Evolutionary conservation across 768 basidiomycete genomes (phyloP).

Genomic region (Psilocybe cyanescens): DNA sequence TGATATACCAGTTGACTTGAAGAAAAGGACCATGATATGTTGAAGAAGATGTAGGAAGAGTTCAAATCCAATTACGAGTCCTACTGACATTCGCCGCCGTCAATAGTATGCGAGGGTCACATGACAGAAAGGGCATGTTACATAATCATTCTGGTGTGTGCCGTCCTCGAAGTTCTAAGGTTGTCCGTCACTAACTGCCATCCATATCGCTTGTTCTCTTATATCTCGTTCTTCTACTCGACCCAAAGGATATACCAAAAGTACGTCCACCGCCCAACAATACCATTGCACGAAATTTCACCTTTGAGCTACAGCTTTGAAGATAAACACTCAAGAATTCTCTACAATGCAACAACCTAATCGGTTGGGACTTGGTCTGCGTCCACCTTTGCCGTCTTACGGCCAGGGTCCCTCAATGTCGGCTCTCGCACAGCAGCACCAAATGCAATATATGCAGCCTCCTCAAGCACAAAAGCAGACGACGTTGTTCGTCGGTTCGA

Average conservation of each 20-base stretch:
- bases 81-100: neutral
- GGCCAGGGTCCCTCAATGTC: conserved; percentile 93
- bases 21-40: conserved; percentile 53
- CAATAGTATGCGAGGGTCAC: neutral
- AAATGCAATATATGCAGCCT: conserved; percentile 72
- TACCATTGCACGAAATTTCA: too few species aligned
- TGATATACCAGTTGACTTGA: conserved; percentile 43
- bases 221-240: neutral
- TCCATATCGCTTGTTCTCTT: neutral
- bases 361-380: conserved; percentile 86
- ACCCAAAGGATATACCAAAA: neutral
- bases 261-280: neutral
- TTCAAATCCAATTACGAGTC: neutral
- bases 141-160: neutral
- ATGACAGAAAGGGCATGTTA: neutral
- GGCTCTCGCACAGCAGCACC: conserved; percentile 89
- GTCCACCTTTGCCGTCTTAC: conserved; percentile 84
- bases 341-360: conserved; percentile 67
- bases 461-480: conserved; percentile 66
- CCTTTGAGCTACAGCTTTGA: neutral
- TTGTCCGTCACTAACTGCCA: neutral
- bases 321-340: neutral
- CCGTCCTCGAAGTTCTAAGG: neutral
- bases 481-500: conserved; percentile 90
- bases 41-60: neutral